phyloP scores from a whole-genome alignment of 2,329 filamentous ascomycete genomes.

The Xylaria sp. region DNA sequence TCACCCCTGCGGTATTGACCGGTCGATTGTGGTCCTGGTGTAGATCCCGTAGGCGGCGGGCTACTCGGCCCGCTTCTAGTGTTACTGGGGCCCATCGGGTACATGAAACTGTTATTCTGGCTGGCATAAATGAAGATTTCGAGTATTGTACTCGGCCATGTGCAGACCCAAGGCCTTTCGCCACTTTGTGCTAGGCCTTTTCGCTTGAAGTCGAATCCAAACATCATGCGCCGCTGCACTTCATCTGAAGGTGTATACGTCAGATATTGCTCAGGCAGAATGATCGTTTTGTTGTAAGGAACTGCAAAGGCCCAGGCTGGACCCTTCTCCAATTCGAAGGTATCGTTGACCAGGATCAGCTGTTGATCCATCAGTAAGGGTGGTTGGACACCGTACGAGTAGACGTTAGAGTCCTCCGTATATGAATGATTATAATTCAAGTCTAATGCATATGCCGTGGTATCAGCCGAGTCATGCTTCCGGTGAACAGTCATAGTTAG shows the following conservation, averaged over 20 bases:
- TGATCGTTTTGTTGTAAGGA: conserved; percentile 67
- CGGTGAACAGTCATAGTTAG: conserved; percentile 57
- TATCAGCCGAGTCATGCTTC: conserved; percentile 44
- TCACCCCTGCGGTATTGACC: conserved; percentile 4
- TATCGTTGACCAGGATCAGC: conserved; percentile 64
- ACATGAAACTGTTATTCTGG: conserved; percentile 59
- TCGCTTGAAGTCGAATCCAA: conserved; percentile 50
- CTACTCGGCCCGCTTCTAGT: conserved; percentile 6
- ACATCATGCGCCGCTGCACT: conserved; percentile 47
- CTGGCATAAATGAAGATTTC: conserved; percentile 68
- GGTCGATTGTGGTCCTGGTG: conserved; percentile 7
- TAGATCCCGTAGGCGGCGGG: conserved; percentile 4
- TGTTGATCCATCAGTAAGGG: conserved; percentile 56
- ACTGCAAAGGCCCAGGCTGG: conserved; percentile 67
- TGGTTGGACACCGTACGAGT: conserved; percentile 66
- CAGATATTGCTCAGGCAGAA: conserved; percentile 59
- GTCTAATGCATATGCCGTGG: conserved; percentile 56
- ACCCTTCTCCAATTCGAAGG: conserved; percentile 59
- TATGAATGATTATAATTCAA: conserved; percentile 54
- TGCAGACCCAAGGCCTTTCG: conserved; percentile 69
- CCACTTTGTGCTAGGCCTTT: conserved; percentile 57
- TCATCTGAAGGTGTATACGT: conserved; percentile 24
- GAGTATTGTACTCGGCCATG: conserved; percentile 65
- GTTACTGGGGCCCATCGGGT: conserved; percentile 21
- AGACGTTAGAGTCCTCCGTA: conserved; percentile 53